These are phyloP conservation scores for Apiotrichum veenhuisii DNA, from an alignment of 1,284 basidiomycete genomes.

Conservation along the genomic window DNA sequence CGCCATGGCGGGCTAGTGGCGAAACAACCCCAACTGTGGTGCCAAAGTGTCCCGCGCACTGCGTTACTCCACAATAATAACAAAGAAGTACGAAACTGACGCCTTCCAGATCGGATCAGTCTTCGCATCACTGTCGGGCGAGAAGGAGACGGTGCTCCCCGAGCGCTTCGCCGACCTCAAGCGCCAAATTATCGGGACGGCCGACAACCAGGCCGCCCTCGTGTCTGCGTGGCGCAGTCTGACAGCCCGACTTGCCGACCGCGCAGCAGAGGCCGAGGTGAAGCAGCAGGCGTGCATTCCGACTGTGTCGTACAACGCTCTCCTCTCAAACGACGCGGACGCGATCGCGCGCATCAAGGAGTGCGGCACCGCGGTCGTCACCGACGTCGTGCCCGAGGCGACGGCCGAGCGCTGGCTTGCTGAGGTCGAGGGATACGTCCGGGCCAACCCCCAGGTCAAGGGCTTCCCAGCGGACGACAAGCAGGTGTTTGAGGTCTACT, in stretches of 20 bases:
- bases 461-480: constrained; percentile 65
- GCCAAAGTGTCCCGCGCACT: not conserved
- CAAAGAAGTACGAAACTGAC: not conserved
- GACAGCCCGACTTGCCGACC: constrained; percentile 54
- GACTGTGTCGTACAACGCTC: constrained; percentile 54
- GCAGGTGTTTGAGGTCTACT: constrained; percentile 68
- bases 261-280: constrained; percentile 53
- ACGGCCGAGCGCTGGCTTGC: constrained; percentile 61
- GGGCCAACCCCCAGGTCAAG: constrained; percentile 53
- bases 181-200: constrained; percentile 51
- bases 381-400: constrained; percentile 58
- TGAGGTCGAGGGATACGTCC: constrained; percentile 58
- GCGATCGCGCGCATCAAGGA: constrained; percentile 55
- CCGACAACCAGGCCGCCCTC: constrained; percentile 53
- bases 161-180: constrained; percentile 61
- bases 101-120: constrained; percentile 55
- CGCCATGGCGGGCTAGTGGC: not conserved
- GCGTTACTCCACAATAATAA: not conserved
- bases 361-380: constrained; percentile 61
- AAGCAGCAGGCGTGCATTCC: constrained; percentile 57
- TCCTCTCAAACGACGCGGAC: constrained; percentile 52
- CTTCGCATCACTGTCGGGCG: constrained; percentile 58
- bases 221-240: constrained; percentile 59
- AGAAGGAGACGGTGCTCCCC: constrained; percentile 53
- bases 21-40: not conserved